Base-by-base conservation (phyloP, 23 red algal genomes). In the Gracilaria domingensis region DNA sequence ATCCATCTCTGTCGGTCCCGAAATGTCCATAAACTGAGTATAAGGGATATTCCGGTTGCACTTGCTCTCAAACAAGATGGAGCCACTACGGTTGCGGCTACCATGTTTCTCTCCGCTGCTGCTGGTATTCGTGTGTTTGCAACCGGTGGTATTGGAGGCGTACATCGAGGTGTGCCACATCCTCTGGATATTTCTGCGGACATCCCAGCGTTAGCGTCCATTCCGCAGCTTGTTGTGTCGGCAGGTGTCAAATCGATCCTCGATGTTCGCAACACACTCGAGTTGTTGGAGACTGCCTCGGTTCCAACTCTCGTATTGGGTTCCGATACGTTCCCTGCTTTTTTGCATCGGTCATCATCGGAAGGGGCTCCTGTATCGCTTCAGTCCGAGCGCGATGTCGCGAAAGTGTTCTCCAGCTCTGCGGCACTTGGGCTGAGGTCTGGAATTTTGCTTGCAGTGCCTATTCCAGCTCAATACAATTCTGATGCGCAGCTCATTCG, bases 111-210 rank as follows among this genome's bases (percentile, higher is more conserved):
- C 38, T 86, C 95, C n/a, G 70, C 84, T 60, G 20, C 39, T n/a
- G 90, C 93, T 23, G 95, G 95, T 28, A 76, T 98, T 23, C 55
- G 26, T 26, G 88, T 98, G 33, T 95, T 98, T 88, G 92, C 92
- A 4, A 98, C 96, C 28, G 96, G 96, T 17, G 96, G 96, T 34
- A 95, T 98, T 38, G 96, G 96, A 33, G 96, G 96, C 24, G 96
- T 95, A 17, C 96, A 98, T 58, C 75, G 93, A 17, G 81, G 82
- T 66, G 85, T 87, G 40, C 56, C 79, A 45, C 44, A 51, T 13
- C 86, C 78, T 0, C 83, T 72, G 70, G 96, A 98, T 80, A 88
- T 93, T 33, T 88, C 79, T 30, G 87, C 93, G 11, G 96, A 98
- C 71, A 70, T 98, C 51, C 48, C 86, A 54, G 91, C 89, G 9